Evolutionary conservation across 306 rosid genomes (phyloP).

Genomic region (Vigna mungo): DNA sequence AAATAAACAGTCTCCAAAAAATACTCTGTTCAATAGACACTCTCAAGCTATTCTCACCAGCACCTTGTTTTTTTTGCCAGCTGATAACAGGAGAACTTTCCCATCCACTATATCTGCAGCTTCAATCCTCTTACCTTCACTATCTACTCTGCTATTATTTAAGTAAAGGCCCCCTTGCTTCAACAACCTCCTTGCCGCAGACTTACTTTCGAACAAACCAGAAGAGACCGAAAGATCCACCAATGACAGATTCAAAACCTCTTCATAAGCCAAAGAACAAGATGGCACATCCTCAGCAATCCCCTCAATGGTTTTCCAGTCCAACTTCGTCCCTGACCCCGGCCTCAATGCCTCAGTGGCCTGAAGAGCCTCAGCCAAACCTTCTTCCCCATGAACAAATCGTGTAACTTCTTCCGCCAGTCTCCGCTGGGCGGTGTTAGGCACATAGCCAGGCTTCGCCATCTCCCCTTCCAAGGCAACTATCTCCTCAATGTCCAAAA

Average conservation of each 20-base stretch:
- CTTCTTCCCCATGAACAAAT: slow-evolving; percentile 89
- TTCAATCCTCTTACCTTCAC: slow-evolving; percentile 71
- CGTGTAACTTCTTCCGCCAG: slow-evolving; percentile 93
- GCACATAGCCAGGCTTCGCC: slow-evolving; percentile 63
- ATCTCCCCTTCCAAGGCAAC: slow-evolving; percentile 67
- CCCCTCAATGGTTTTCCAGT: slow-evolving; percentile 85
- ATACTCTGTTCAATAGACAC: slow-evolving; percentile 31
- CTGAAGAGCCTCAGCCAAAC: slow-evolving; percentile 78
- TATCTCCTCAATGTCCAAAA: slow-evolving; percentile 76
- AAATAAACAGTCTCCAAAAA: slow-evolving; percentile 39
- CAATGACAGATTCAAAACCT: slow-evolving; percentile 64
- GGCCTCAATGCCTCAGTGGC: slow-evolving; percentile 94
- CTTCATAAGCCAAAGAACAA: slow-evolving; percentile 73
- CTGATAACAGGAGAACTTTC: slow-evolving; percentile 85
- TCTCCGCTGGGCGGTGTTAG: slow-evolving; percentile 76
- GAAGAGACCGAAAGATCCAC: slow-evolving; percentile 89
- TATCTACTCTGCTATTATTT: slow-evolving; percentile 80
- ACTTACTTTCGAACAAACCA: slow-evolving; percentile 87
- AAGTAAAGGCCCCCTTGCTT: slow-evolving; percentile 96
- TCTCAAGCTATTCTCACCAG: slow-evolving; percentile 71
- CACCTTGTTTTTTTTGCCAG: slow-evolving; percentile 97
- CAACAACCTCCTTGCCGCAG: slow-evolving; percentile 85
- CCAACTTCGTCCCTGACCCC: slow-evolving; percentile 86
- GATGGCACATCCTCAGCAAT: slow-evolving; percentile 89
- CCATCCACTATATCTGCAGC: slow-evolving; percentile 84